Conservation (phyloP, 371 early-diverging fungal genomes). For the Lichtheimia corymbifera region DNA sequence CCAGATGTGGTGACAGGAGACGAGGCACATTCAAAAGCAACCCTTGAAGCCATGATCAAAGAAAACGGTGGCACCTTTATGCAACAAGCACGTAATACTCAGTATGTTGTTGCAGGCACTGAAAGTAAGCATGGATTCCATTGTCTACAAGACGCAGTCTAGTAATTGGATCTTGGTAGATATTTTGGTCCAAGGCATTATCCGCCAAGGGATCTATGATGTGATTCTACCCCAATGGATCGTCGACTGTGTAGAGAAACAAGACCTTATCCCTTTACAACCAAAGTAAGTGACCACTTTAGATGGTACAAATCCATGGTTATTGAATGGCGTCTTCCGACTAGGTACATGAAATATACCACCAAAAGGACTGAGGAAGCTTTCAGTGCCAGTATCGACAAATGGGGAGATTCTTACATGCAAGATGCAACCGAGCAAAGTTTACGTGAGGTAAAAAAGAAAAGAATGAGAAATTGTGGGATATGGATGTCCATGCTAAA, state of each 20-base stretch:
- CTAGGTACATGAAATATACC: conserved; percentile 63
- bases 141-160: too few species aligned
- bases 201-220: conserved; percentile 42
- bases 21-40: conserved; percentile 41
- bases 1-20: conserved; percentile 51
- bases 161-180: background rate
- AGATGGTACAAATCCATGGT: background rate
- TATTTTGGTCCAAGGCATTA: conserved; percentile 45
- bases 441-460: conserved; percentile 58
- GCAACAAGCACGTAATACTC: conserved; percentile 51
- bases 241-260: conserved; percentile 56
- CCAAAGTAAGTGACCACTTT: conserved; percentile 40
- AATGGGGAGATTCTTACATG: conserved; percentile 67
- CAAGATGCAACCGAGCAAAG: conserved; percentile 52
- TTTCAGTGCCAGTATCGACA: conserved; percentile 60
- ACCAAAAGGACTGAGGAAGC: conserved; percentile 42
- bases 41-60: conserved; percentile 58
- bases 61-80: conserved; percentile 65
- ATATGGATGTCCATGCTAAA: background rate
- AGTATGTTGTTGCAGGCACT: conserved; percentile 61
- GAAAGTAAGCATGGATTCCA: conserved; percentile 26
- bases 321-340: background rate
- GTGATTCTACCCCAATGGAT: conserved; percentile 66
- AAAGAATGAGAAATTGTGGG: background rate
- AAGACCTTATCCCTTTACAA: conserved; percentile 49